Evolutionary conservation across 2,329 filamentous ascomycete genomes (phyloP).

Genomic region (Fusarium liriodendri): DNA sequence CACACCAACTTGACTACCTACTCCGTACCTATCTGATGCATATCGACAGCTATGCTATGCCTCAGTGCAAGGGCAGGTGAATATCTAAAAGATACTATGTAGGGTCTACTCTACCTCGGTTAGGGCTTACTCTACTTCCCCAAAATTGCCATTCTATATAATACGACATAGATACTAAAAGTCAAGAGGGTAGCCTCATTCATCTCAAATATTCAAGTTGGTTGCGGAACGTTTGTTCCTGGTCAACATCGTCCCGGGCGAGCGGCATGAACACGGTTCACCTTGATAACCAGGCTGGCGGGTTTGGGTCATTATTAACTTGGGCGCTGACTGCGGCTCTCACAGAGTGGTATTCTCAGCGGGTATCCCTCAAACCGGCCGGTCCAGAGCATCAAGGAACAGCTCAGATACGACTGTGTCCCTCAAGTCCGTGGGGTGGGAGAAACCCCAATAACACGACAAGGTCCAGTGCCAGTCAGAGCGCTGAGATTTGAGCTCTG

Average conservation of each 20-base stretch:
- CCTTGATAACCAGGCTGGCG: not conserved
- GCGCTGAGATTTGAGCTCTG: slow-evolving; percentile 2
- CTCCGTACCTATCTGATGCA: not conserved
- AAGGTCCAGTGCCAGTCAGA: not conserved
- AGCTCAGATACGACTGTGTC: not conserved
- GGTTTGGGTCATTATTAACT: not conserved
- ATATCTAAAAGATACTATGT: not conserved
- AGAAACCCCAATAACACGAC: not conserved
- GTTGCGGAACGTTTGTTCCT: not conserved
- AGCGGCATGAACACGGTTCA: not conserved
- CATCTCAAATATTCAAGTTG: not conserved
- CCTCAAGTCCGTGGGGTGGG: not conserved
- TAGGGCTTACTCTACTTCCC: not conserved
- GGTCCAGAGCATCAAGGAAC: not conserved
- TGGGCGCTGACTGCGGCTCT: not conserved
- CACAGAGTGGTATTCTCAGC: not conserved
- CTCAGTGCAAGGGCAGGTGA: not conserved
- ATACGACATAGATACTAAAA: not conserved
- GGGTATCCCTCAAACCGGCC: not conserved
- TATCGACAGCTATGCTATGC: not conserved
- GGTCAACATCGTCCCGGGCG: not conserved
- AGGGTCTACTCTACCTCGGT: not conserved
- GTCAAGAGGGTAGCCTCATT: not conserved
- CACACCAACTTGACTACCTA: not conserved
- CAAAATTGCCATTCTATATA: not conserved